Evolutionary conservation across 106 monocot species (phyloP).

Genomic region (Platanthera zijinensis): DNA sequence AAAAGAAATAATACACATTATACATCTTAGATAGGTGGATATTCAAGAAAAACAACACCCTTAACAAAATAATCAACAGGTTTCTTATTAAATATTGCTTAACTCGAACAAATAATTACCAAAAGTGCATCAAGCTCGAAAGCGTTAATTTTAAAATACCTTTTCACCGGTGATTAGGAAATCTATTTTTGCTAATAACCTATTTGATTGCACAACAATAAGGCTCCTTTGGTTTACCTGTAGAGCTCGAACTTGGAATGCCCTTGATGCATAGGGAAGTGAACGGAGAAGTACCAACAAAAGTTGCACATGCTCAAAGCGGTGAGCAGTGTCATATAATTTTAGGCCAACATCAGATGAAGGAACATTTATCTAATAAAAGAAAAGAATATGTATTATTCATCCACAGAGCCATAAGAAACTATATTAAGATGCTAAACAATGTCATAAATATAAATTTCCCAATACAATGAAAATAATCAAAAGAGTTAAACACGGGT

Average conservation of each 20-base stretch:
- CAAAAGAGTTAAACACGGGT: neutral
- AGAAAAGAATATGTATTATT: conserved; percentile 2
- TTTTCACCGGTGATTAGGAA: neutral
- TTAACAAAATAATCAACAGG: neutral
- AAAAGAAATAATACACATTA: neutral
- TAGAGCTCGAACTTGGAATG: conserved; percentile 88
- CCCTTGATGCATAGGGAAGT: conserved; percentile 84
- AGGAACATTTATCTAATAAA: conserved; percentile 73
- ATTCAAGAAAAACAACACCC: neutral
- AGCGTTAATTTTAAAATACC: neutral
- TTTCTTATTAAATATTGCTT: neutral
- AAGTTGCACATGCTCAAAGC: conserved; percentile 84
- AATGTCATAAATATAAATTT: neutral
- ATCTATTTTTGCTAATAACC: neutral
- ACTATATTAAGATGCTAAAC: neutral
- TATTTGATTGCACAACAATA: neutral
- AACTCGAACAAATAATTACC: neutral
- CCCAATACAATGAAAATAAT: neutral
- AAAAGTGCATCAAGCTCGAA: neutral
- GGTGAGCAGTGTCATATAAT: conserved; percentile 83
- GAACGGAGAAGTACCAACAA: conserved; percentile 87
- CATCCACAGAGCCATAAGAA: neutral
- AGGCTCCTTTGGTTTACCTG: conserved; percentile 43
- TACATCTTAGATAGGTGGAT: neutral
- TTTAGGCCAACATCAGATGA: conserved; percentile 83